A percentile compares a stretch with the other conserved stretches of the same genome.
Evolutionary conservation across 805 yeast genomes (phyloP).

Genomic region (Lachancea nothofagi): DNA sequence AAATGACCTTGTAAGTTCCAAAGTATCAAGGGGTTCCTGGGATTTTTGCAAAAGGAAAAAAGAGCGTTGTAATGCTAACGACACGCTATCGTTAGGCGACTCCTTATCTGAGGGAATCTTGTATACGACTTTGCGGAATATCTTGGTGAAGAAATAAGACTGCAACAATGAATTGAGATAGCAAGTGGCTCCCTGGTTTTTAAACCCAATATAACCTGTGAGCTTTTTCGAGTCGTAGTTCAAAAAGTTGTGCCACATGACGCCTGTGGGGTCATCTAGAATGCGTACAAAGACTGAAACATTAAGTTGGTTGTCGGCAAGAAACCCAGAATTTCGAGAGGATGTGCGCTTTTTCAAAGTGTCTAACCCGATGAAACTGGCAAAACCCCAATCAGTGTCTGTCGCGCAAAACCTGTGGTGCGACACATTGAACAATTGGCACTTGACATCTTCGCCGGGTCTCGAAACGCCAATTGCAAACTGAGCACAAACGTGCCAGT

Average conservation of each 20-base stretch:
- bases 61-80: conserved; percentile 79
- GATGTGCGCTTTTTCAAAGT: conserved; percentile 39
- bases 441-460: conserved; percentile 55
- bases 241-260: conserved; percentile 82
- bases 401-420: conserved; percentile 69
- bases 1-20: conserved; percentile 82
- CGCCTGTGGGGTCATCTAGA: conserved; percentile 87
- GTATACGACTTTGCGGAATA: conserved; percentile 79
- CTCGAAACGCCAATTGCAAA: conserved; percentile 82
- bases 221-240: conserved; percentile 81
- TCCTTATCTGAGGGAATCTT: conserved; percentile 76
- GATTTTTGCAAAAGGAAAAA: conserved; percentile 77
- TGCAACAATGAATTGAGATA: conserved; percentile 85
- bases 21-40: conserved; percentile 70
- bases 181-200: conserved; percentile 98
- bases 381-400: conserved; percentile 96
- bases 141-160: conserved; percentile 79
- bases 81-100: conserved; percentile 52
- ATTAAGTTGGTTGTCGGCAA: conserved; percentile 53
- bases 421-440: conserved; percentile 58
- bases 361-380: conserved; percentile 60
- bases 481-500: conserved; percentile 89
- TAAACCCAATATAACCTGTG: conserved; percentile 89
- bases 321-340: conserved; percentile 36
- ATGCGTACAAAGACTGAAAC: conserved; percentile 73